A percentile compares a stretch with the other conserved stretches of the same genome.
Evolutionary conservation across 2,329 filamentous ascomycete species (phyloP).

Genomic region (Fusarium goolgardi): DNA sequence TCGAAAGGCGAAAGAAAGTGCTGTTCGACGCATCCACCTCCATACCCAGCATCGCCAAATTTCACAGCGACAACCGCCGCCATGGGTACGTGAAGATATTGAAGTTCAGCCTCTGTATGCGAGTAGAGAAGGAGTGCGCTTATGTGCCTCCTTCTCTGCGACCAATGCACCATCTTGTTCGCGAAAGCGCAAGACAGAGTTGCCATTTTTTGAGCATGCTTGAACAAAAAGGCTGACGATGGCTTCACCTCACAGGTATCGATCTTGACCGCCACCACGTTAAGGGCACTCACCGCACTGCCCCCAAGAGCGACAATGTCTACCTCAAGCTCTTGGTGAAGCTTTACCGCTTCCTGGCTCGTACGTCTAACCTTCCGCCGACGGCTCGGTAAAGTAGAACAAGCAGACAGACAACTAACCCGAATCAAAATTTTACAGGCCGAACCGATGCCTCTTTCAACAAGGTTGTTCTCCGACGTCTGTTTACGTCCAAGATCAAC

Average conservation of each 20-base stretch:
- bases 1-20: slow-evolving; percentile 42
- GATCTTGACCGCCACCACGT: slow-evolving; percentile 78
- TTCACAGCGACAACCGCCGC: slow-evolving; percentile 60
- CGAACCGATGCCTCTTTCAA: slow-evolving; percentile 98
- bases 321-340: slow-evolving; percentile 98
- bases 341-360: slow-evolving; percentile 96
- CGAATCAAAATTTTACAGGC: slow-evolving; percentile 62
- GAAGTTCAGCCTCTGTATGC: slow-evolving; percentile 60
- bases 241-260: slow-evolving; percentile 69
- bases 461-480: slow-evolving; percentile 96
- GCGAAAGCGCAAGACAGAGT: slow-evolving; percentile 48
- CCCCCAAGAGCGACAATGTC: slow-evolving; percentile 97
- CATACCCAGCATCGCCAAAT: slow-evolving; percentile 55
- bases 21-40: slow-evolving; percentile 45
- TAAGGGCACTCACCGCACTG: slow-evolving; percentile 84
- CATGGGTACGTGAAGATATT: slow-evolving; percentile 69
- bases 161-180: slow-evolving; percentile 48
- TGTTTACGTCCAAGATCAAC: slow-evolving; percentile 99
- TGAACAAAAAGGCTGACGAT: slow-evolving; percentile 72
- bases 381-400: neutral
- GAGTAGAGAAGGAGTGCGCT: slow-evolving; percentile 56
- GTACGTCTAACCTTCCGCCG: slow-evolving; percentile 69
- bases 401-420: slow-evolving; percentile 25
- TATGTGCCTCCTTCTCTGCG: slow-evolving; percentile 40
- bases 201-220: slow-evolving; percentile 68